Evolutionary conservation across 2,329 filamentous ascomycete species (phyloP), one percentile per base, ranked within the genome.

Genomic region (Trichoderma koningiopsis): DNA sequence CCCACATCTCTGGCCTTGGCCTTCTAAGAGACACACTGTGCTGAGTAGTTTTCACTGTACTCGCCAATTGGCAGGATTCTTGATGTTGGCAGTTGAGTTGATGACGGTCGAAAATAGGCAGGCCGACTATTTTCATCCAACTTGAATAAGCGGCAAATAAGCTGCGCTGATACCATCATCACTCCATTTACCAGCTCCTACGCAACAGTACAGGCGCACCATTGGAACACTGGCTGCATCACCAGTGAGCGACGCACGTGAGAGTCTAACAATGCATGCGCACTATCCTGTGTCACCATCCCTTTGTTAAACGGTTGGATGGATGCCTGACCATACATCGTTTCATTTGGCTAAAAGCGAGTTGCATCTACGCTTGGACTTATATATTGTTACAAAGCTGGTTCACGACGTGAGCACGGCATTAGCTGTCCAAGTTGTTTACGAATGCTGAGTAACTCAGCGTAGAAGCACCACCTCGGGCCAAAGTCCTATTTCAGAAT

Each of bases 251-350:
- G 35, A 35, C 37, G 53, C 62, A 65, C 62, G 62, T 65, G 62
- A 65, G 62, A 56, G 16, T 35, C 29, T 13, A 47, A 65, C 35
- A 24, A 57, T 65, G 62, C 62, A 16, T 27, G 52, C 13, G 52
- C 31, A 53, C 62, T 8, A 65, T 47, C n/a, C 29, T 19, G 62
- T 65, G 35, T 33, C 43, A 65, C 62, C 37, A 35, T 47, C 4
- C 52, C 37, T 31, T 7, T 24, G 24, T 33, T 11, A 2, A 22
- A 14, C 19, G n/a, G 35, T 27, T 40, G 24, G 33, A 3, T 11
- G 13, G 31, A 60, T 22, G 31, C 22, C 24, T 22, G 43, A n/a
- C 31, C 7, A 10, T 8, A 14, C 24, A 55, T n/a, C 16, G 24
- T 24, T 43, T 24, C 27, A 8, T 43, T 40, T 40, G 6, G 16